phyloP scores from a whole-genome alignment of 2,329 filamentous ascomycete genomes.

The Paraphaeosphaeria minitans region DNA sequence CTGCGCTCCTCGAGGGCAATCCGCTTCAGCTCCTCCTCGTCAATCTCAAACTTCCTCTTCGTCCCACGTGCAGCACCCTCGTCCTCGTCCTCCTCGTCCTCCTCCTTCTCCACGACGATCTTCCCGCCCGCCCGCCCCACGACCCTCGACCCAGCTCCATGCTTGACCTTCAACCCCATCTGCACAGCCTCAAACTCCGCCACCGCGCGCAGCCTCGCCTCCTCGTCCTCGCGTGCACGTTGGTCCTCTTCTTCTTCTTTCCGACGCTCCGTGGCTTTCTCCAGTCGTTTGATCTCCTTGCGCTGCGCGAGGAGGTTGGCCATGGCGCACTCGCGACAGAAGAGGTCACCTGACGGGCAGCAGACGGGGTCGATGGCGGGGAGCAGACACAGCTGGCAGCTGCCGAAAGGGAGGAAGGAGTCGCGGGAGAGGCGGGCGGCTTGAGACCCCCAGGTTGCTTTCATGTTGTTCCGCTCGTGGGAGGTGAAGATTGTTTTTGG shows the following conservation, averaged over 20 bases:
- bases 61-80: constrained; percentile 45
- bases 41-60: constrained; percentile 82
- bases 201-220: constrained; percentile 72
- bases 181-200: constrained; percentile 85
- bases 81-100: constrained; percentile 49
- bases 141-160: constrained; percentile 42
- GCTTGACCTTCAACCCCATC: constrained; percentile 61
- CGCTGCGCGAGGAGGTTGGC: constrained; percentile 89
- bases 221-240: constrained; percentile 66
- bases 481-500: constrained; percentile 77
- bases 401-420: constrained; percentile 89
- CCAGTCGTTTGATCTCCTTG: constrained; percentile 84
- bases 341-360: constrained; percentile 79
- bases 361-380: constrained; percentile 81
- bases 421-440: constrained; percentile 86
- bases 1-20: constrained; percentile 72
- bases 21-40: constrained; percentile 74
- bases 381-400: constrained; percentile 85
- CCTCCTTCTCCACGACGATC: constrained; percentile 49
- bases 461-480: constrained; percentile 83
- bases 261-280: constrained; percentile 67
- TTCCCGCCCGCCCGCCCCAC: constrained; percentile 52
- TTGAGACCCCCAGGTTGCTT: constrained; percentile 79
- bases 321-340: constrained; percentile 93
- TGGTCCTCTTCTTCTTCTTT: constrained; percentile 67